phyloP scores from a whole-genome alignment of 177 flowering plant genomes.

The Tripterygium wilfordii region DNA sequence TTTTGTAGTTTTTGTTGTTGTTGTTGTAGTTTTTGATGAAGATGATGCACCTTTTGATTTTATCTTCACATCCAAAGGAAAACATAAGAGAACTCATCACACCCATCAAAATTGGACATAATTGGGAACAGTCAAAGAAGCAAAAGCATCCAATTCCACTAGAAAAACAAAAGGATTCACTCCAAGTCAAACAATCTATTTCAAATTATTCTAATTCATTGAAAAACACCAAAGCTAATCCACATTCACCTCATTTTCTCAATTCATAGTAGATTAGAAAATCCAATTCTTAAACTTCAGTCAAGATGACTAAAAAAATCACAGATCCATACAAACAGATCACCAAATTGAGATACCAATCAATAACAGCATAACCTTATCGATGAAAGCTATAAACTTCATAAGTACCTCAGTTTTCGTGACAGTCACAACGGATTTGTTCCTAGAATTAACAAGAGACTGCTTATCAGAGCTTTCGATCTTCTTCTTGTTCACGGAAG shows the following conservation, averaged over 20 bases:
- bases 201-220: no score
- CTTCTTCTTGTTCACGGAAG: constrained; percentile 26
- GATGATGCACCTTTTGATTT: constrained; percentile 38
- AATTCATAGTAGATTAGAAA: no score
- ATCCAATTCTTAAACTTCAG: no score
- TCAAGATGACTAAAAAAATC: no score
- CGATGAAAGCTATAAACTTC: no score
- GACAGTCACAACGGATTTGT: constrained; percentile 27
- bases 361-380: no score
- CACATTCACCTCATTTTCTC: no score
- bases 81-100: constrained; percentile 4
- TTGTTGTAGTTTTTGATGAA: constrained; percentile 40
- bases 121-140: background rate
- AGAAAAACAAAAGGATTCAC: no score
- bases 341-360: constrained; percentile 1
- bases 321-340: no score
- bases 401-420: constrained; percentile 54
- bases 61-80: constrained; percentile 38
- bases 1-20: constrained; percentile 32
- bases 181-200: no score
- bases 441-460: constrained; percentile 23
- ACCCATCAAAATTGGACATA: no score
- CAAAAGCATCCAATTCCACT: background rate
- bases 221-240: no score
- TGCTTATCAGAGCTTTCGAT: constrained; percentile 34